Percentiles rank a stretch among this genome's conserved stretches.
These are phyloP conservation scores for Alloteropsis angusta DNA, from an alignment of 202 grass and related monocot species.

Conservation along the genomic window DNA sequence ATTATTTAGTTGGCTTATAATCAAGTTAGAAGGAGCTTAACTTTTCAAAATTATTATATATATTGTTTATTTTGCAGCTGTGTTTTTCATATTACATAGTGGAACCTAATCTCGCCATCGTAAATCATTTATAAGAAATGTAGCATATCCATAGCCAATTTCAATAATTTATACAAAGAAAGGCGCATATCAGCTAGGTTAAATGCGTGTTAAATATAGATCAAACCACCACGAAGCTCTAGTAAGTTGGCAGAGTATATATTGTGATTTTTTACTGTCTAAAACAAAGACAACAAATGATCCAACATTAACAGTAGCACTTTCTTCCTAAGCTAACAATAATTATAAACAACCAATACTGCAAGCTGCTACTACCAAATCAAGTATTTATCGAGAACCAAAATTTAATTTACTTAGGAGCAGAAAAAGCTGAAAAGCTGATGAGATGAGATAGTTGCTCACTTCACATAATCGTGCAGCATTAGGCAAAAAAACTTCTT, in stretches of 20 bases:
- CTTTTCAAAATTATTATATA: background rate
- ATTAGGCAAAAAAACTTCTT: conserved; percentile 18
- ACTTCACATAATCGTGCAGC: background rate
- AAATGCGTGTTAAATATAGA: background rate
- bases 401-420: background rate
- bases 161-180: background rate
- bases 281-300: background rate
- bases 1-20: background rate
- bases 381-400: background rate
- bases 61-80: background rate
- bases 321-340: background rate
- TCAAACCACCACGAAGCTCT: background rate
- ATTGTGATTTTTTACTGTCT: background rate
- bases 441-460: background rate
- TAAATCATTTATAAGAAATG: background rate
- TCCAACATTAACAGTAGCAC: background rate
- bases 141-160: background rate
- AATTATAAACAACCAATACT: background rate
- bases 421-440: background rate
- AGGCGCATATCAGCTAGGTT: background rate
- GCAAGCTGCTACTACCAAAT: background rate
- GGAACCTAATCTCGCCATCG: background rate
- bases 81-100: background rate
- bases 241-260: background rate
- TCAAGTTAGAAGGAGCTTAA: background rate